Evolutionary conservation across 768 basidiomycete species (phyloP), one percentile per base, ranked within the genome.

Genomic region (Aureoboletus auriporus): DNA sequence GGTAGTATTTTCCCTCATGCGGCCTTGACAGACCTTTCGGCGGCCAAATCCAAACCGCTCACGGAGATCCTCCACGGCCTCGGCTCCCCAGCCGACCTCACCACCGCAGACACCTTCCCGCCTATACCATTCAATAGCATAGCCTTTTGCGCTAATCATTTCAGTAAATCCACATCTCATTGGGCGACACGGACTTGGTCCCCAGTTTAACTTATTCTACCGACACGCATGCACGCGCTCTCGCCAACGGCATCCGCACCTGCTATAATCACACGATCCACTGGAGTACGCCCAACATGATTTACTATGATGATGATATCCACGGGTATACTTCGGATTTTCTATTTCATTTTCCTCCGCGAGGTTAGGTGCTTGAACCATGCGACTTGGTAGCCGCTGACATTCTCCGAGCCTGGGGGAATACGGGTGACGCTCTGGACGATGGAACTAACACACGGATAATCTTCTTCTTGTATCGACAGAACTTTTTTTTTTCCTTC

Each of bases 41-140:
- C 58, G 56, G 42, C 68, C 68, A 12, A 65, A 60, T 39, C 60
- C 61, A 8, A 62, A 56, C 28, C 59, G 59, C 12, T 30, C 49
- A 39, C 67, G 68, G 44, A 56, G 46, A 54, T 14, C 51, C 16
- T 59, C 67, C 2, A 35, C 52, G 12, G n/a, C 52, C 5, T 52
- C 65, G 5, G 20, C 56, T 27, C 51, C 63, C 29, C 56, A 5
- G 16, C 55, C 56, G 17, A 52, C 61, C 1, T 53, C 60, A 44
- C 56, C 69, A 41, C 67, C 67, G 8, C 69, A 67, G 53, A 66
- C 62, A 8, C 69, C 65, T 9, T 67, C 65, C 5, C 62, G 59
- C 36, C 57, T 68, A 49, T 67, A 66, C 45, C 65, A 67, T 37
- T 65, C 67, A 14, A 53, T 67, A 63, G 65, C 67, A 59, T 67